These are phyloP conservation scores for Backusella mclennaniae DNA, from an alignment of 192 early-diverging fungal species.

Conservation along the genomic window DNA sequence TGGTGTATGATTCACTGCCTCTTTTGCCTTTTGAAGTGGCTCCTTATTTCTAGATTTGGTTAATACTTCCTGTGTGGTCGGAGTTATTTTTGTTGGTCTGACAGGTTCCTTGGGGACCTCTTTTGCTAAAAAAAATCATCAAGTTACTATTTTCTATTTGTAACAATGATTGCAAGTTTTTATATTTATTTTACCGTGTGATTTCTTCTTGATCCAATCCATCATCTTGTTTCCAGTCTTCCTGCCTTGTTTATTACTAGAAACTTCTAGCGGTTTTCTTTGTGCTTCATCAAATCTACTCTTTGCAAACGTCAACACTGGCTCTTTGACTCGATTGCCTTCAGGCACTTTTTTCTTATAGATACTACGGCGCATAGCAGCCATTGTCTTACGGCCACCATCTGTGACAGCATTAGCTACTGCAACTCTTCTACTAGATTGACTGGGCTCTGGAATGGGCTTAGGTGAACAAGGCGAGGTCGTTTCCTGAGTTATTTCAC, in stretches of 20 bases:
- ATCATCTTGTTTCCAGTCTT: slow-evolving; percentile 47
- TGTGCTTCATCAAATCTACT: background rate
- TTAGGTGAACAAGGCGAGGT: background rate
- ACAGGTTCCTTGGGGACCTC: background rate
- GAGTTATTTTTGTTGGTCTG: background rate
- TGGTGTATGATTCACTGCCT: background rate
- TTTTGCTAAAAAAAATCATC: background rate
- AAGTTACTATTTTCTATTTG: background rate
- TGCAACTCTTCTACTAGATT: background rate
- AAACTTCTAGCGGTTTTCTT: background rate
- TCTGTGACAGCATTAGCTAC: slow-evolving; percentile 5
- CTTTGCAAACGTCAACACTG: background rate
- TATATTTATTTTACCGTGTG: slow-evolving; percentile 11
- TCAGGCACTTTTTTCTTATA: background rate
- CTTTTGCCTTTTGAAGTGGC: background rate
- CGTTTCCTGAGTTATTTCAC: background rate
- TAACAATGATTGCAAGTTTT: background rate
- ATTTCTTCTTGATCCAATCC: slow-evolving; percentile 53
- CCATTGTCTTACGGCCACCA: slow-evolving; percentile 14
- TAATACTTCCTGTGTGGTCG: background rate
- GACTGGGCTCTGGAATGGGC: background rate
- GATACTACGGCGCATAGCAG: slow-evolving; percentile 12
- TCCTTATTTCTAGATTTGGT: slow-evolving; percentile 5
- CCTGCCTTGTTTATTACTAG: background rate
- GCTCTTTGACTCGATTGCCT: background rate